Conservation (phyloP, 352 stramenopile genomes). For the Pythium oligandrum region DNA sequence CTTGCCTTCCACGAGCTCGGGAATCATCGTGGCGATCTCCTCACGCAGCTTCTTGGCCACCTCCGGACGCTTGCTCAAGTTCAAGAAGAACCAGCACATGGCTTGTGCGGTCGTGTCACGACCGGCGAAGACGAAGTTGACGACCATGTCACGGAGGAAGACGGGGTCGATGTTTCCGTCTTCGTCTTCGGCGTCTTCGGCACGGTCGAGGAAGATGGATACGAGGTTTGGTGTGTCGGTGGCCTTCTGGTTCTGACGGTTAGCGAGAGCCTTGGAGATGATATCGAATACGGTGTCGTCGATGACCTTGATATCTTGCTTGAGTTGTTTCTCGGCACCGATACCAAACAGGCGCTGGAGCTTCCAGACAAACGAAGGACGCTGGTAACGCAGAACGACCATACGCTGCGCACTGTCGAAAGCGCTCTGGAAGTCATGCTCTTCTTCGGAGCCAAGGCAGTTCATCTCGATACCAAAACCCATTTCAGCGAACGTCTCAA, state of each 20-base stretch:
- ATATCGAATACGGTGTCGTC: conserved; percentile 40
- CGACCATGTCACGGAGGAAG: conserved; percentile 64
- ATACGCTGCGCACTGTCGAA: conserved; percentile 31
- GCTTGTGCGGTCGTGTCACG: conserved; percentile 72
- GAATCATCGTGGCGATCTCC: conserved; percentile 33
- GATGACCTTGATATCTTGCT: conserved; percentile 29
- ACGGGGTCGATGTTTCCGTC: conserved; percentile 21
- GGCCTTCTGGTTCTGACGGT: too few relatives aligned
- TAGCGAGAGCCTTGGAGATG: conserved; percentile 22
- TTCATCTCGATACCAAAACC: conserved; percentile 47
- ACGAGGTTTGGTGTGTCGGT: conserved; percentile 10
- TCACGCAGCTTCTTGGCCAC: conserved; percentile 39
- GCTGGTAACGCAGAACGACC: conserved; percentile 24
- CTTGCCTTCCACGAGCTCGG: conserved; percentile 2
- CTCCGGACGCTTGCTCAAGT: conserved; percentile 39
- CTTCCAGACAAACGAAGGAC: conserved; percentile 40
- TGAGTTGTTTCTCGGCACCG: conserved; percentile 24
- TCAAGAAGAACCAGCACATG: conserved; percentile 71
- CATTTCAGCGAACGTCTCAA: conserved; percentile 49
- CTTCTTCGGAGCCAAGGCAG: conserved; percentile 27
- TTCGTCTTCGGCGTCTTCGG: conserved; percentile 8
- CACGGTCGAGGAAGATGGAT: conserved; percentile 37
- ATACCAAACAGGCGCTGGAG: conserved; percentile 22
- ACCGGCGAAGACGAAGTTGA: conserved; percentile 78
- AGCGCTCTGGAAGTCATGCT: conserved; percentile 44